A percentile compares a stretch with the other conserved stretches of the same genome.
Conservation (phyloP, 2,329 filamentous ascomycete species). For the Xylariaceae sp. region DNA sequence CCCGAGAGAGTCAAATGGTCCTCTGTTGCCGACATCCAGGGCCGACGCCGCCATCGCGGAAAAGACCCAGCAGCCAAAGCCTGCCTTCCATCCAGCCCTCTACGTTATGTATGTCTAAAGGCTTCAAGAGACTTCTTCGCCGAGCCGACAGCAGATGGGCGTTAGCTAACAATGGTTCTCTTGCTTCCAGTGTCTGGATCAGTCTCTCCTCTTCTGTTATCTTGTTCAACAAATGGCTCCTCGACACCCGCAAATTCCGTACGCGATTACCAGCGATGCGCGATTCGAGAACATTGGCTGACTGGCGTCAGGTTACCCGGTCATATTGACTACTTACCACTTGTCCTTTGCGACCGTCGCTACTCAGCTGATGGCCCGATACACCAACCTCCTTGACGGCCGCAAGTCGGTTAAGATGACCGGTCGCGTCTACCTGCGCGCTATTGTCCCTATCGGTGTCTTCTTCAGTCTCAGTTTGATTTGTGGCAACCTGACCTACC, state of each 20-base stretch:
- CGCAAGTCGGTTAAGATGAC: constrained; percentile 98
- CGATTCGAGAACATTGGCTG: constrained; percentile 19
- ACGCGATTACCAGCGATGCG: constrained; percentile 41
- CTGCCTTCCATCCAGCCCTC: constrained; percentile 70
- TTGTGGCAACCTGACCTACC: constrained; percentile 91
- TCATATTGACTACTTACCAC: constrained; percentile 94
- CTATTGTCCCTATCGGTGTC: constrained; percentile 89
- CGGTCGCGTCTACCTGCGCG: constrained; percentile 82
- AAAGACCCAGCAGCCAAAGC: constrained; percentile 61
- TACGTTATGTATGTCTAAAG: constrained; percentile 64
- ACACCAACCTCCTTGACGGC: constrained; percentile 84
- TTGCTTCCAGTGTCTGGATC: constrained; percentile 89
- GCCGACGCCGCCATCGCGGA: constrained; percentile 51
- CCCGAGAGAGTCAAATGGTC: constrained; percentile 53
- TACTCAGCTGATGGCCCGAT: constrained; percentile 88
- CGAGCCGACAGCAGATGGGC: not conserved
- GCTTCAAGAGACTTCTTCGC: not conserved
- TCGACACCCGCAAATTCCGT: constrained; percentile 81
- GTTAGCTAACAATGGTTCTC: too few species aligned
- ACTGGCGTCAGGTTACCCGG: constrained; percentile 53
- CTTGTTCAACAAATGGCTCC: constrained; percentile 98
- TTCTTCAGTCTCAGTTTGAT: constrained; percentile 97
- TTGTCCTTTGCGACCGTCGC: constrained; percentile 87
- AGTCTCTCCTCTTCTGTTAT: constrained; percentile 88
- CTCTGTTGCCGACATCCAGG: constrained; percentile 75